Conservation (phyloP, 108 stramenopile genomes). For the Poteriospumella lacustris region DNA sequence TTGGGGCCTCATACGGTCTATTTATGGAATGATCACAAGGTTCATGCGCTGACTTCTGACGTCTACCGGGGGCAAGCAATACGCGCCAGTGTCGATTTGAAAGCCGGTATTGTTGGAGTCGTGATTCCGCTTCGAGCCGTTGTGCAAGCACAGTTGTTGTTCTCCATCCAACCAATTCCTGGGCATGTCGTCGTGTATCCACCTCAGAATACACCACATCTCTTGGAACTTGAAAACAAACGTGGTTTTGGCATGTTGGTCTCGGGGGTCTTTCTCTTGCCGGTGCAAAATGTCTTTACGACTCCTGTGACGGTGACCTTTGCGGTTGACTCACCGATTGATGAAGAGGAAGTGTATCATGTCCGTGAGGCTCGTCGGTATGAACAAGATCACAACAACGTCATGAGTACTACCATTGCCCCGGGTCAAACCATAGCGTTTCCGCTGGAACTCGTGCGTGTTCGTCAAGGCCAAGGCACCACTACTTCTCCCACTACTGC, state of each 20-base stretch:
- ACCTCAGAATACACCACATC: neutral
- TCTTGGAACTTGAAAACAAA: neutral
- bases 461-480: neutral
- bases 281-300: neutral
- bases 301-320: neutral
- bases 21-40: neutral
- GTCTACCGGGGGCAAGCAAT: neutral
- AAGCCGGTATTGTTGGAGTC: neutral
- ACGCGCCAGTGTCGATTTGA: neutral
- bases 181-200: neutral
- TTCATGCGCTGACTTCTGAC: neutral
- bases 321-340: neutral
- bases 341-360: neutral
- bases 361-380: neutral
- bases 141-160: neutral
- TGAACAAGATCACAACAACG: neutral
- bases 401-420: neutral
- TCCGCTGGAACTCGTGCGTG: neutral
- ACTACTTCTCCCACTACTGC: too few species aligned
- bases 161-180: neutral
- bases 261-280: neutral
- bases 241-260: neutral
- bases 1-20: slow-evolving; percentile 18
- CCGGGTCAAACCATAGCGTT: neutral
- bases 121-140: neutral